Evolutionary conservation across 352 stramenopile species (phyloP).

Genomic region (Phytophthora sojae): DNA sequence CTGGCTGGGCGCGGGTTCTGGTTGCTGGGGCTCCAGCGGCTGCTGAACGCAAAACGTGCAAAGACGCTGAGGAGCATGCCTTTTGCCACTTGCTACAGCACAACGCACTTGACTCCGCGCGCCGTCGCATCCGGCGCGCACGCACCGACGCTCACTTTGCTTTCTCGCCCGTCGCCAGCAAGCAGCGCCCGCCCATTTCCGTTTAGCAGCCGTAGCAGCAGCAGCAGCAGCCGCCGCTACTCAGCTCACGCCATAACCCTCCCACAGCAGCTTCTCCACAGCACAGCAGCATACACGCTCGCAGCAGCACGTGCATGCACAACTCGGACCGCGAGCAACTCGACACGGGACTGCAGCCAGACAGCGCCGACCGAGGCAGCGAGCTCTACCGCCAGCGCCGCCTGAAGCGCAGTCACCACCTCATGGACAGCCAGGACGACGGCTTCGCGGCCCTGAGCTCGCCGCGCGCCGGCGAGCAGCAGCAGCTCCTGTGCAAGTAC

Average conservation of each 20-base stretch:
- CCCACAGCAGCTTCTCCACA: slow-evolving; percentile 18
- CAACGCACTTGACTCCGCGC: slow-evolving; percentile 43
- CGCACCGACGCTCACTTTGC: slow-evolving; percentile 34
- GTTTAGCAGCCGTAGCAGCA: not conserved
- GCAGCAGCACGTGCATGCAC: slow-evolving; percentile 36
- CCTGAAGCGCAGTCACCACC: slow-evolving; percentile 39
- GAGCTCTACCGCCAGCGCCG: slow-evolving; percentile 44
- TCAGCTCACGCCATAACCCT: not conserved
- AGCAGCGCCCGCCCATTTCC: slow-evolving; percentile 21
- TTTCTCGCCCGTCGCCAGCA: slow-evolving; percentile 39
- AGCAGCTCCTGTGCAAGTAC: slow-evolving; percentile 83
- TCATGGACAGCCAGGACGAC: slow-evolving; percentile 46
- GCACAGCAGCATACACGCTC: not conserved
- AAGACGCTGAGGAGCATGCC: slow-evolving; percentile 13
- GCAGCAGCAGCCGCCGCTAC: not conserved
- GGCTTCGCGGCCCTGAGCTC: slow-evolving; percentile 51
- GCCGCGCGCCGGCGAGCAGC: slow-evolving; percentile 39
- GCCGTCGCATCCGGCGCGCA: slow-evolving; percentile 20
- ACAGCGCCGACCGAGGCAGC: slow-evolving; percentile 39
- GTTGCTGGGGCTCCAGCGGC: too few species aligned
- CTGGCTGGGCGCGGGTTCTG: too few species aligned
- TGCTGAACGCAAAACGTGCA: too few species aligned
- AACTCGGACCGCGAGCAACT: slow-evolving; percentile 42
- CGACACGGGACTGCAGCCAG: slow-evolving; percentile 36
- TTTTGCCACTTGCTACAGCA: slow-evolving; percentile 48